Evolutionary conservation across 495 filamentous ascomycete genomes (phyloP).

Genomic region (Aspergillus haitiensis): DNA sequence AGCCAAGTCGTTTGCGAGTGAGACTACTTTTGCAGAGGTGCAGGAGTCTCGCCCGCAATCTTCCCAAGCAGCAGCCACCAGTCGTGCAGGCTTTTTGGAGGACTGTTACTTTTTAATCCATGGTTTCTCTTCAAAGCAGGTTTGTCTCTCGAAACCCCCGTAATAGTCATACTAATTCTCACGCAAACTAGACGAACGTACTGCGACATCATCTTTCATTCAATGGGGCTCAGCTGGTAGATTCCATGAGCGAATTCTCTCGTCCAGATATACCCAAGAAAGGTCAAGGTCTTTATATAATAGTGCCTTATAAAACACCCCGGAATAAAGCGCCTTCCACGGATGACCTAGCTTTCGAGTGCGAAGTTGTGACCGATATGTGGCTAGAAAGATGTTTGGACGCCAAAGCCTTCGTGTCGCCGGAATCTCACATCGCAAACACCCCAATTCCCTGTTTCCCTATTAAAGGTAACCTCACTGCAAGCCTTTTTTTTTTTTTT

Average conservation of each 20-base stretch:
- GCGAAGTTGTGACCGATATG: constrained; percentile 75
- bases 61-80: constrained; percentile 16
- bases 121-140: constrained; percentile 62
- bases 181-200: constrained; percentile 38
- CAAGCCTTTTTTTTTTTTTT: background rate
- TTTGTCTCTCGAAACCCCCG: constrained; percentile 23
- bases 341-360: constrained; percentile 45
- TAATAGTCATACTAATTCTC: constrained; percentile 17
- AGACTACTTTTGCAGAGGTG: constrained; percentile 36
- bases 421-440: constrained; percentile 68
- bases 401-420: constrained; percentile 66
- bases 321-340: constrained; percentile 38
- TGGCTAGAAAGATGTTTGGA: constrained; percentile 89
- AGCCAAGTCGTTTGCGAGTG: constrained; percentile 45
- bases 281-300: constrained; percentile 48
- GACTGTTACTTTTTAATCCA: constrained; percentile 59
- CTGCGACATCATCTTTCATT: constrained; percentile 53
- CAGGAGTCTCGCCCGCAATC: constrained; percentile 26
- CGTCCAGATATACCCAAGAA: constrained; percentile 41
- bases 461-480: constrained; percentile 52
- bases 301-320: constrained; percentile 55
- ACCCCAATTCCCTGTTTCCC: constrained; percentile 71
- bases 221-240: constrained; percentile 53
- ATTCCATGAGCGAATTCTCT: constrained; percentile 42
- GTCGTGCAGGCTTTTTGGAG: constrained; percentile 38